A percentile compares a stretch with the other conserved stretches of the same genome.
Evolutionary conservation across 345 rosid genomes (phyloP).

Genomic region (Camelina neglecta): DNA sequence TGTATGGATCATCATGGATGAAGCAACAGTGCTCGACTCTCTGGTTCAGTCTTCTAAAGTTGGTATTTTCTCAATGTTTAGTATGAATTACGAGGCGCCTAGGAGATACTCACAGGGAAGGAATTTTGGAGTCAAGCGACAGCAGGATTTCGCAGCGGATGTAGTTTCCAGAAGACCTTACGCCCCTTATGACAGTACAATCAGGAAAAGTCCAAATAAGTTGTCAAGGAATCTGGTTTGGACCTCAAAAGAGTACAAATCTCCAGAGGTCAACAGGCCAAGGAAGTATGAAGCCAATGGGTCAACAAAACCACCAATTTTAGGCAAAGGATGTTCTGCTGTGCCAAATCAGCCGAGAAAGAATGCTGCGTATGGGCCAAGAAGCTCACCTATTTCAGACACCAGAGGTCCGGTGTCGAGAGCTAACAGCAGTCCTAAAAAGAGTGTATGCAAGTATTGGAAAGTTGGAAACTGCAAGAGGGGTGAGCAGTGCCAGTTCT

Average conservation of each 20-base stretch:
- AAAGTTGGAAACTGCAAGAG: conserved; percentile 41
- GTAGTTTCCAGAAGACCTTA: conserved; percentile 33
- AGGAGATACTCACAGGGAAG: conserved; percentile 33
- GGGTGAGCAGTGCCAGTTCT: conserved; percentile 42
- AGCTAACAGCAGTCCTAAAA: conserved; percentile 19
- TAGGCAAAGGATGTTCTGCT: not conserved
- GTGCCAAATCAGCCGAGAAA: conserved; percentile 14
- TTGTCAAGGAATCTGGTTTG: conserved; percentile 44
- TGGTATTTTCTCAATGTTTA: conserved; percentile 32
- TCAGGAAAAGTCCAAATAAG: conserved; percentile 22
- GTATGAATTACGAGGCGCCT: conserved; percentile 43
- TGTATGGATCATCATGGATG: conserved; percentile 43
- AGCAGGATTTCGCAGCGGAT: conserved; percentile 21
- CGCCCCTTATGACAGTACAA: conserved; percentile 14
- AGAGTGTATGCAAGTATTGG: conserved; percentile 40
- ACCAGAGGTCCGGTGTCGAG: conserved; percentile 8
- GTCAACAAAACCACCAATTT: conserved; percentile 15
- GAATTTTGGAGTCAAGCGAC: conserved; percentile 26
- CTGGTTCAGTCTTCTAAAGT: conserved; percentile 37
- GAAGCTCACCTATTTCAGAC: conserved; percentile 17
- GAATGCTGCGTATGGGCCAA: conserved; percentile 1
- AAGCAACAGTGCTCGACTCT: conserved; percentile 27
- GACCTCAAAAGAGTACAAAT: conserved; percentile 20
- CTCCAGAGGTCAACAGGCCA: conserved; percentile 24
- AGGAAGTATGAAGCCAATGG: conserved; percentile 8